These are phyloP conservation scores for Trichoderma reesei DNA, from an alignment of 495 filamentous ascomycete species.

Conservation along the genomic window DNA sequence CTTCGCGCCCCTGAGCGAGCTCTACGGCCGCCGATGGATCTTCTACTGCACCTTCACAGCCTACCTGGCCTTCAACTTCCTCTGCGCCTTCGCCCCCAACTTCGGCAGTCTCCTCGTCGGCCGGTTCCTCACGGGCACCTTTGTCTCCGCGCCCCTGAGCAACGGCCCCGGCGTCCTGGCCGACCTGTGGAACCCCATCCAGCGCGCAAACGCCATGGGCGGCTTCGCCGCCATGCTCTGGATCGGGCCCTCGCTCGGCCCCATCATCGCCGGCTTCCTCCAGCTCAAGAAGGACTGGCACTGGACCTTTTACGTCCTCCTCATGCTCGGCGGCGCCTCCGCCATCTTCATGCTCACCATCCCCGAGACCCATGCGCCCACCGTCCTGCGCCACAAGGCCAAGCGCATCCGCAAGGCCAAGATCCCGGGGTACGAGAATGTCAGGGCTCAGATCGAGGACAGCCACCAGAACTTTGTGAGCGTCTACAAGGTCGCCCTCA, in stretches of 20 bases:
- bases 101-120: constrained; percentile 39
- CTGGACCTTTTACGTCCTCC: constrained; percentile 39
- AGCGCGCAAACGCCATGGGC: constrained; percentile 42
- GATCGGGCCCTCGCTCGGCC: constrained; percentile 44
- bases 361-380: constrained; percentile 60
- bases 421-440: constrained; percentile 30
- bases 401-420: constrained; percentile 27
- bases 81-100: constrained; percentile 44
- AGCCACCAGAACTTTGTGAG: constrained; percentile 28
- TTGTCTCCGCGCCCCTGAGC: constrained; percentile 39
- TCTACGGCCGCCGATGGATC: constrained; percentile 41
- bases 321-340: constrained; percentile 32
- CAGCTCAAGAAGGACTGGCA: constrained; percentile 36
- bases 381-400: constrained; percentile 55
- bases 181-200: constrained; percentile 44
- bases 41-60: constrained; percentile 34
- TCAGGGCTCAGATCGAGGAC: constrained; percentile 36
- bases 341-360: constrained; percentile 37
- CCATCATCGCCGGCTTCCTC: constrained; percentile 42
- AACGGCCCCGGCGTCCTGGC: constrained; percentile 41
- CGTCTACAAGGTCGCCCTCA: constrained; percentile 42
- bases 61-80: constrained; percentile 41
- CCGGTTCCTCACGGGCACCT: constrained; percentile 42
- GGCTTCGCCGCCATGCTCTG: constrained; percentile 29
- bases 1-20: constrained; percentile 44